Conservation (phyloP, 2,329 filamentous ascomycete genomes). For the Aureobasidium lini region DNA sequence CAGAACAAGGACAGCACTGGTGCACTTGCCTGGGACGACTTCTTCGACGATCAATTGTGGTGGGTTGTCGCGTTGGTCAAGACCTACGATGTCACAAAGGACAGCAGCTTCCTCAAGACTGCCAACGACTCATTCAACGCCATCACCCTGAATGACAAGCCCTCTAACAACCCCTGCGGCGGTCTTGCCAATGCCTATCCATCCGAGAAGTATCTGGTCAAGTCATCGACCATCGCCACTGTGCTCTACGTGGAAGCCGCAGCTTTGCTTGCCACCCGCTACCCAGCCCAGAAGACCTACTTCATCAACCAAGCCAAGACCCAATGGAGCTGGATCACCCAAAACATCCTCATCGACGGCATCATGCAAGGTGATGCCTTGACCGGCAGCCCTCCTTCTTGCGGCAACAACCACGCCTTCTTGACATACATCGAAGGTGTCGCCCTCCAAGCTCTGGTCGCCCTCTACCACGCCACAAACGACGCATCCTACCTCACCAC, state of each 20-base stretch:
- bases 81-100: conserved; percentile 46
- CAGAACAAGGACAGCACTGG: conserved; percentile 5
- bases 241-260: conserved; percentile 50
- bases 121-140: conserved; percentile 37
- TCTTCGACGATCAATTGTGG: conserved; percentile 49
- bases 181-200: conserved; percentile 39
- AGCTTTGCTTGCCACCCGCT: conserved; percentile 49
- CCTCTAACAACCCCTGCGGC: conserved; percentile 32
- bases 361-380: conserved; percentile 23
- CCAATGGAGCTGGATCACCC: conserved; percentile 45
- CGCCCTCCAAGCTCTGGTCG: conserved; percentile 50
- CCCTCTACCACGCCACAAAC: conserved; percentile 37
- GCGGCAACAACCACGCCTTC: conserved; percentile 43
- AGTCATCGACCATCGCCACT: conserved; percentile 50
- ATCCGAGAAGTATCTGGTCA: conserved; percentile 34
- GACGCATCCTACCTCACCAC: conserved; percentile 27
- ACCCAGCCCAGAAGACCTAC: conserved; percentile 26
- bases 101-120: conserved; percentile 25
- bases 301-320: conserved; percentile 42
- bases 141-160: conserved; percentile 37
- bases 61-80: conserved; percentile 49
- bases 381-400: conserved; percentile 32
- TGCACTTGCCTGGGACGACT: conserved; percentile 24
- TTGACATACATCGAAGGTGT: conserved; percentile 55
- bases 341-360: conserved; percentile 49